A percentile compares a stretch with the other conserved stretches of the same genome.
Evolutionary conservation across 345 rosid species (phyloP).

Genomic region (Bruguiera parviflora): DNA sequence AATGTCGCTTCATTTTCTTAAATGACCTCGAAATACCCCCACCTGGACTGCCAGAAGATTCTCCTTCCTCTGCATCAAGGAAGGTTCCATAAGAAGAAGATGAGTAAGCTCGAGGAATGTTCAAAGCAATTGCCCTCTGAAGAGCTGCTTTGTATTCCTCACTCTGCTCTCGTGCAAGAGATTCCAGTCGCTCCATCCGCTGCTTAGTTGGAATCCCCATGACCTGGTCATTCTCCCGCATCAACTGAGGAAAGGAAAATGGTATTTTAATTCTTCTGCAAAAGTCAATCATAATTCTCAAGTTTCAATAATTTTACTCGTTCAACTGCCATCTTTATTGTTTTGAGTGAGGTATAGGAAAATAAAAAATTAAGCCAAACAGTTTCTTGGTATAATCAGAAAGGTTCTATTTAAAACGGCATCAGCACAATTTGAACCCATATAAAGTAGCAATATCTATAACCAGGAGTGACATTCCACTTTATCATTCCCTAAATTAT

Average conservation of each 20-base stretch:
- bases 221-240: slow-evolving; percentile 69
- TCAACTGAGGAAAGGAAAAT: slow-evolving; percentile 38
- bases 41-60: slow-evolving; percentile 47
- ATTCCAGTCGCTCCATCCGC: slow-evolving; percentile 71
- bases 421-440: no score
- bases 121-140: slow-evolving; percentile 58
- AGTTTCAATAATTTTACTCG: slow-evolving; percentile 1
- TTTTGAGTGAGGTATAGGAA: no score
- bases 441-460: no score
- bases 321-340: background rate
- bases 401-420: background rate
- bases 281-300: background rate
- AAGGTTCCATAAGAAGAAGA: slow-evolving; percentile 76
- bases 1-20: slow-evolving; percentile 41
- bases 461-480: no score
- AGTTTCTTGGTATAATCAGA: background rate
- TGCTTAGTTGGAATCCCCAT: slow-evolving; percentile 73
- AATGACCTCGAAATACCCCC: slow-evolving; percentile 28
- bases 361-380: background rate
- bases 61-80: slow-evolving; percentile 50
- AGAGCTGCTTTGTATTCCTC: slow-evolving; percentile 87
- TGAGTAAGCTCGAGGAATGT: slow-evolving; percentile 60
- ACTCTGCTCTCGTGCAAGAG: slow-evolving; percentile 63
- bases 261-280: background rate
- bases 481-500: no score